A percentile compares a stretch with the other conserved stretches of the same genome.
Conservation (phyloP, 2,329 filamentous ascomycete species). For the Nemania abortiva region DNA sequence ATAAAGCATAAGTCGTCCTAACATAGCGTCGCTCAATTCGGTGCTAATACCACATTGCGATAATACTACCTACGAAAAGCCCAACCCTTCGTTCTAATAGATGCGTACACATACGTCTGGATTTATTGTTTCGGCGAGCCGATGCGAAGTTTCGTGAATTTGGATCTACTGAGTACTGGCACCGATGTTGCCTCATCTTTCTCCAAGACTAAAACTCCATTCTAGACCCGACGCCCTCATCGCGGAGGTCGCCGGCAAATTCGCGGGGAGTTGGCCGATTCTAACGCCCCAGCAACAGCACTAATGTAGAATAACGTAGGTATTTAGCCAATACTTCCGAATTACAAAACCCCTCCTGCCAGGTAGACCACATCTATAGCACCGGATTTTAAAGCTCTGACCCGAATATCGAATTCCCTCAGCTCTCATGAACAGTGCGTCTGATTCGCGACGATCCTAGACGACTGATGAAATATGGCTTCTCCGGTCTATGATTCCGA, state of each 20-base stretch:
- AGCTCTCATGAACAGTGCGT: background rate
- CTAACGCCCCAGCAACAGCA: background rate
- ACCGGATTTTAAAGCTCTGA: background rate
- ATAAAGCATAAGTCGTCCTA: too few species aligned
- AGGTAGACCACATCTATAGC: too few species aligned
- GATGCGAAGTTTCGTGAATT: too few species aligned
- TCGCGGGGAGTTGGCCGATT: constrained; percentile 33
- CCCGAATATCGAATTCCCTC: background rate
- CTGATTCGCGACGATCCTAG: background rate
- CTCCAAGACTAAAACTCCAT: background rate
- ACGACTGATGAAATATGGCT: constrained; percentile 23
- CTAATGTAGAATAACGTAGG: background rate
- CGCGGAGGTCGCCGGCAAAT: constrained; percentile 38
- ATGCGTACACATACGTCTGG: too few species aligned
- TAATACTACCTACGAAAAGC: too few species aligned
- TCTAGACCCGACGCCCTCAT: background rate
- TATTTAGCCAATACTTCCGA: background rate
- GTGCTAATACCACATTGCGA: too few species aligned
- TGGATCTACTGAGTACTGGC: too few species aligned
- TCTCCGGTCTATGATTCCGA: constrained; percentile 41
- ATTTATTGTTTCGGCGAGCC: too few species aligned
- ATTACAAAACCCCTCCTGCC: background rate
- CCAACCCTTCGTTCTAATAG: too few species aligned
- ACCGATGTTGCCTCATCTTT: too few species aligned
- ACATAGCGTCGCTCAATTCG: too few species aligned